Conservation (phyloP, 345 rosid species). For the Eucalyptus erythrocorys region DNA sequence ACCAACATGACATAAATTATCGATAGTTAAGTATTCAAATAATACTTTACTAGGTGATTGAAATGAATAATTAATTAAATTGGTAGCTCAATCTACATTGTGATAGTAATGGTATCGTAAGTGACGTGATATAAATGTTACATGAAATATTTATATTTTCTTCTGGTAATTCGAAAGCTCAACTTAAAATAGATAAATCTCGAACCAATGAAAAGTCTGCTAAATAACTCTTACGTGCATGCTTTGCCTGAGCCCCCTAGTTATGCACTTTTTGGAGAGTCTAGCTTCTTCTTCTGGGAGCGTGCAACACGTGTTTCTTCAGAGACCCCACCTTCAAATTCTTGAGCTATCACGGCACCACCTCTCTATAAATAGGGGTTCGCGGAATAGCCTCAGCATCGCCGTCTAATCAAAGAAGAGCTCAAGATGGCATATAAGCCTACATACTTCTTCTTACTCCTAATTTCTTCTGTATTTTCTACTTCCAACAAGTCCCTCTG, state of each 20-base stretch:
- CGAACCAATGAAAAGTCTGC: neutral
- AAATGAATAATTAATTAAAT: neutral
- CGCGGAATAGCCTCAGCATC: neutral
- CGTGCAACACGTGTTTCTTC: neutral
- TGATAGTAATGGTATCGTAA: neutral
- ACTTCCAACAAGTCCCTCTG: conserved; percentile 5
- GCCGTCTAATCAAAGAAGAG: neutral
- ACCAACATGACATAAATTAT: neutral
- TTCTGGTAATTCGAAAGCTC: neutral
- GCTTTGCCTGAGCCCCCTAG: neutral
- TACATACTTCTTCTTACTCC: neutral
- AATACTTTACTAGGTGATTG: neutral
- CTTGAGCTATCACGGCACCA: neutral
- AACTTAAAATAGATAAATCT: neutral
- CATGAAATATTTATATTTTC: neutral
- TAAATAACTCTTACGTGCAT: neutral
- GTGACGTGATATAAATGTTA: neutral
- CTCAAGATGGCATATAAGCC: neutral
- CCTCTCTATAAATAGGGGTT: neutral
- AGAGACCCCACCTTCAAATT: neutral
- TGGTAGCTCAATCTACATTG: neutral
- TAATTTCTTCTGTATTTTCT: neutral
- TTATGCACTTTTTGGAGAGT: neutral
- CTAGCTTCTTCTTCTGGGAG: neutral
- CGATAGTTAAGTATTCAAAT: neutral